Evolutionary conservation across 208 protist species (phyloP), one percentile per base, ranked within the genome.

Genomic region (Leishmania amazonensis): DNA sequence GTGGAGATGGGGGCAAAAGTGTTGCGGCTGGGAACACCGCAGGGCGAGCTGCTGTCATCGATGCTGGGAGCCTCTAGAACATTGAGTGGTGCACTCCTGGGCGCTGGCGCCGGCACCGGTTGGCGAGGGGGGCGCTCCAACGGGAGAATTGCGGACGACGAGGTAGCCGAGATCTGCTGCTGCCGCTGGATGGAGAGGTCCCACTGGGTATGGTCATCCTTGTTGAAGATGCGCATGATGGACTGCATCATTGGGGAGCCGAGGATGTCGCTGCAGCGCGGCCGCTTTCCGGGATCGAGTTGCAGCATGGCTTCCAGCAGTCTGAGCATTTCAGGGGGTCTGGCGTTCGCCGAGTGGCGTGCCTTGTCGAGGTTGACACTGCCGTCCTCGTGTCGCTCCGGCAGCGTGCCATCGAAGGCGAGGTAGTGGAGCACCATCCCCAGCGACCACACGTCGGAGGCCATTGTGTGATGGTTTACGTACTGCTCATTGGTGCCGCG

Each of bases 391-490:
- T 83, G 84, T 45, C 79, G 83, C 11, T 72, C 79, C 51, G 94
- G 92, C 62, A 97, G 82, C 9, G 87, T 87, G 47, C 87, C 88
- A 64, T 89, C 87, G 76, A 87, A 96, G 78, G 90, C 87, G 45
- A 98, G 90, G 86, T 94, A 98, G 83, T 98, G 87, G 51, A 98
- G 78, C 62, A 96, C 93, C 90, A 98, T 95, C 45, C 95, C 95
- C 28, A 98, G 88, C n/a, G 93, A 96, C 92, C 92, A 98, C 64
- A 96, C 87, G 78, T 98, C 95, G 4, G 90, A 89, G 65, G 89
- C 91, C 40, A 88, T 91, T 24, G 93, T 94, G 89, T 96, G 92
- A 7, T 79, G 68, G 64, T 95, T 83, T 19, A 94, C 78, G 76
- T 96, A 97, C 19, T 45, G 73, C 67, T 86, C 85, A 11, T 88